Base-by-base conservation (phyloP, 176 grass and related monocot genomes). In the Ensete glaucum region DNA sequence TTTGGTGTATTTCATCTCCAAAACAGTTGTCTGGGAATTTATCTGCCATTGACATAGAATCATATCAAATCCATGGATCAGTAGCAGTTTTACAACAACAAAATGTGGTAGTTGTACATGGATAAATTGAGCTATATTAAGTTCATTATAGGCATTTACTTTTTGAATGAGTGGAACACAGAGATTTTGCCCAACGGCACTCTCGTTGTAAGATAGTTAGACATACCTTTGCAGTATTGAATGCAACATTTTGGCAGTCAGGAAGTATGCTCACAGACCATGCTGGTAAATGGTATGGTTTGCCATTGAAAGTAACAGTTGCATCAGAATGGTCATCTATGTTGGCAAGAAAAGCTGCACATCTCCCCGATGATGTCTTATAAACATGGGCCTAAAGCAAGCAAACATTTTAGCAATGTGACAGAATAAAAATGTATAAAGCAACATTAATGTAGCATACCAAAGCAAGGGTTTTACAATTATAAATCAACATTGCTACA, bases 251-350 rank as follows among this genome's bases (percentile, higher is more conserved):
- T 78, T 87, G 86, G 85, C 95, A 99, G 83, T 99, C 91, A 74
- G 95, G 95, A 79, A 99, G 88, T 85, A 99, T 85, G 86, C 95
- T 99, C 59, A 99, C 95, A 29, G 90, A 99, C 95, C 95, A 99
- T 11, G 88, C 90, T 2, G 90, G 88, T 82, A 99, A 87, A 11
- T 81, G 78, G 75, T 91, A 99, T 11, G 79, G 69, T 9, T 82
- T 91, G 24, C 90, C 95, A 60, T 94, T 91, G 86, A 94, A 99
- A 71, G 84, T 89, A 52, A 99, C 88, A 14, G 79, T 91, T 85
- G 86, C 80, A 55, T 99, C 95, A 21, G 87, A 87, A 25, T 91
- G 73, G 13, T 25, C 50, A 77, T 87, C 89, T 22, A 99, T 85
- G 67, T 99, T 99, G 20, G 95, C 95, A 52, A 99, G 91, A 88